Percentiles rank a stretch among this genome's conserved stretches.
Conservation (phyloP, 208 protist species). For the Trypanosoma vivax region DNA sequence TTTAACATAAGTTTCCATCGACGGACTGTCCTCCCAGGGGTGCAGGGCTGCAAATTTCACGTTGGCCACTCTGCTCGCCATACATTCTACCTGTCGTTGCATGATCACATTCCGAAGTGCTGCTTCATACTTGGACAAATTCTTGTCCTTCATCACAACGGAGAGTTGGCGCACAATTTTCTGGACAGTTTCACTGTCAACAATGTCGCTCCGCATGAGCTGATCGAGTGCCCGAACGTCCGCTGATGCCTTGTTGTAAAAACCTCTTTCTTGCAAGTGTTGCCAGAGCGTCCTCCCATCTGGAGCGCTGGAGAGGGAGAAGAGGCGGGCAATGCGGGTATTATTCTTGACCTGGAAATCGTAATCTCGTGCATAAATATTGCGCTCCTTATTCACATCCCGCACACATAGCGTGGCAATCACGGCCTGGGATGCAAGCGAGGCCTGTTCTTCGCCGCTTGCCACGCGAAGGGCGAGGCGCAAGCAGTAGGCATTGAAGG, state of each 20-base stretch:
- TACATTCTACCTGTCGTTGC: conserved; percentile 47
- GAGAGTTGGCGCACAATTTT: conserved; percentile 15
- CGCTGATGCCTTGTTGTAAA: conserved; percentile 15
- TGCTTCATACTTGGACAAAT: conserved; percentile 22
- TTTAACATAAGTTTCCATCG: conserved; percentile 50
- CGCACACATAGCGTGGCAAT: conserved; percentile 55
- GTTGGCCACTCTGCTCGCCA: conserved; percentile 33
- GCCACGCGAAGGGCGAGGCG: conserved; percentile 33
- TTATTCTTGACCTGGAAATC: conserved; percentile 27
- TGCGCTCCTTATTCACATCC: conserved; percentile 34
- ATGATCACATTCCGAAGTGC: conserved; percentile 42
- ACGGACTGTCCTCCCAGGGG: conserved; percentile 18
- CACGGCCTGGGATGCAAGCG: conserved; percentile 45
- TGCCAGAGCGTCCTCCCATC: conserved; percentile 22
- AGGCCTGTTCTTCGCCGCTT: conserved; percentile 19
- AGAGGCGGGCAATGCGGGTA: conserved; percentile 46
- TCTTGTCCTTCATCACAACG: conserved; percentile 9
- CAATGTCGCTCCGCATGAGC: conserved; percentile 6
- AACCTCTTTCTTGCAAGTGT: conserved; percentile 13
- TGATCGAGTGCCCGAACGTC: conserved; percentile 18
- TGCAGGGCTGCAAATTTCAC: conserved; percentile 41
- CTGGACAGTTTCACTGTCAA: conserved; percentile 9
- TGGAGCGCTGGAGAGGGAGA: conserved; percentile 38
- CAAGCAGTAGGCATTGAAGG: conserved; percentile 73
- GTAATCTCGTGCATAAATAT: conserved; percentile 40